Conservation (phyloP, 768 basidiomycete genomes). For the Mycena leptocephala region DNA sequence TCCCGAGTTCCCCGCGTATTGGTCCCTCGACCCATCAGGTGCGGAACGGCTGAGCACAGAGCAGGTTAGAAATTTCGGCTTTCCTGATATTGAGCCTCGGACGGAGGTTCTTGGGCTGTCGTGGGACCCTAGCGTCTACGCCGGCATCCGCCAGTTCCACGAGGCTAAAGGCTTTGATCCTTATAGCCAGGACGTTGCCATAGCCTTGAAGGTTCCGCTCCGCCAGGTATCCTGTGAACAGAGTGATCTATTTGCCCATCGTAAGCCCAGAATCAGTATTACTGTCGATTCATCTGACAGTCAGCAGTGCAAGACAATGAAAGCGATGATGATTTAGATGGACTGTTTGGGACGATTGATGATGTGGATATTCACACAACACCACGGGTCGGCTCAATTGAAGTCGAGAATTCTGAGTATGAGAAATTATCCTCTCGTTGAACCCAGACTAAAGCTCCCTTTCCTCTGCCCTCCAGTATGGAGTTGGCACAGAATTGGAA, state of each 20-base stretch:
- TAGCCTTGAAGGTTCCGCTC: not conserved
- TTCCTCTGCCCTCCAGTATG: not conserved
- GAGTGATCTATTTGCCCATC: not conserved
- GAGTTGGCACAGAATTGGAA: not conserved
- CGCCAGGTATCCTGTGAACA: not conserved
- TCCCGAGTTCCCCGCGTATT: not conserved
- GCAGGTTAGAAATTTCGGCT: not conserved
- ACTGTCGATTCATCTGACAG: too few species aligned
- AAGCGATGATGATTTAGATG: too few species aligned
- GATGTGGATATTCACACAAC: too few species aligned
- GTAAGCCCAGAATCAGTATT: not conserved
- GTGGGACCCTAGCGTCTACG: not conserved
- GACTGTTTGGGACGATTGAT: too few species aligned
- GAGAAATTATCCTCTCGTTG: not conserved
- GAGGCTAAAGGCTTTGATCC: not conserved
- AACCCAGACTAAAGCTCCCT: not conserved
- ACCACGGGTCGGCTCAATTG: too few species aligned
- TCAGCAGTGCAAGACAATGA: too few species aligned
- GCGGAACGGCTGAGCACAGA: not conserved
- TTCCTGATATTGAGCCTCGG: not conserved
- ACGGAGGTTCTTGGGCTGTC: not conserved
- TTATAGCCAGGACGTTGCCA: not conserved
- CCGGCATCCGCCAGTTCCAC: not conserved
- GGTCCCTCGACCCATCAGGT: slow-evolving; percentile 8
- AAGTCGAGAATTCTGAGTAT: too few species aligned